phyloP scores from a whole-genome alignment of 2,329 filamentous ascomycete species.

The Bipolaris cookei region DNA sequence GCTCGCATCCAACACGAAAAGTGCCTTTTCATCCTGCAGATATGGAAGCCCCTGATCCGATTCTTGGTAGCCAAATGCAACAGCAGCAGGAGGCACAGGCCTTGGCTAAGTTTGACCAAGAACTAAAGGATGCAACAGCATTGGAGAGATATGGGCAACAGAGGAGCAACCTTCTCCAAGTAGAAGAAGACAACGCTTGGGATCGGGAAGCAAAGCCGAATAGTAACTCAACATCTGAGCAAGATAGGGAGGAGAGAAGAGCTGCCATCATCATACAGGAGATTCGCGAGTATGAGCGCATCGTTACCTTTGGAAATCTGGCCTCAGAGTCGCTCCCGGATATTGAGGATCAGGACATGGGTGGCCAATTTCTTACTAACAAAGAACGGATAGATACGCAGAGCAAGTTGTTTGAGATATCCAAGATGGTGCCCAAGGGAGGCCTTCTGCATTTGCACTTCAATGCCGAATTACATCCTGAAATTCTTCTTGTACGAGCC shows the following conservation, averaged over 20 bases:
- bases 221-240: conserved; percentile 5
- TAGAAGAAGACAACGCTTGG: conserved; percentile 47
- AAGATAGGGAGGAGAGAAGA: conserved; percentile 34
- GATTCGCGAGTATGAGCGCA: conserved; percentile 54
- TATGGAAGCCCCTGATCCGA: conserved; percentile 10
- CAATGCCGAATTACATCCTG: conserved; percentile 72
- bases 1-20: conserved; percentile 24
- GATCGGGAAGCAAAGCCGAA: conserved; percentile 39
- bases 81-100: neutral
- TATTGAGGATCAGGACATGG: conserved; percentile 52
- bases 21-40: conserved; percentile 20
- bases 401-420: conserved; percentile 65
- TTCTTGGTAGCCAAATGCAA: neutral
- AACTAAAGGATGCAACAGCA: conserved; percentile 3
- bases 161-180: conserved; percentile 36
- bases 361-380: conserved; percentile 56
- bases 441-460: conserved; percentile 77
- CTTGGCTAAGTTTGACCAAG: conserved; percentile 12
- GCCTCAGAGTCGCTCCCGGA: conserved; percentile 52
- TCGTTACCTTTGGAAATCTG: conserved; percentile 51
- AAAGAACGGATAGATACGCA: conserved; percentile 53
- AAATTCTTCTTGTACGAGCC: conserved; percentile 64
- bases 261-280: conserved; percentile 47
- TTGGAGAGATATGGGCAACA: conserved; percentile 26
- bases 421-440: conserved; percentile 70